phyloP scores from a whole-genome alignment of 2,329 filamentous ascomycete species.

The Gliomastix tumulicola region DNA sequence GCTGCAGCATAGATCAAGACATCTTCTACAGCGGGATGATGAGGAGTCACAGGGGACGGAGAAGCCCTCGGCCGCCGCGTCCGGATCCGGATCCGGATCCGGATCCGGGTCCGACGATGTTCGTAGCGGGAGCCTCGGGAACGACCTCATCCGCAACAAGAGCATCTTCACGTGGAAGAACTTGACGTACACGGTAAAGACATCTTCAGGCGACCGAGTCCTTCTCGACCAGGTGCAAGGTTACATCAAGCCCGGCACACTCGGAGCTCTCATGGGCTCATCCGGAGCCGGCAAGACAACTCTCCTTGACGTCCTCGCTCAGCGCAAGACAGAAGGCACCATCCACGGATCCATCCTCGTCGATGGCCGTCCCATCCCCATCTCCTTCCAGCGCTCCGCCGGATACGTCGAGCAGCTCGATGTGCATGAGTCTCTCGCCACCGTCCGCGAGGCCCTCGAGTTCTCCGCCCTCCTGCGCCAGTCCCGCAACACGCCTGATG shows the following conservation, averaged over 20 bases:
- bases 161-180: conserved; percentile 71
- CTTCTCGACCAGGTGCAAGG: conserved; percentile 77
- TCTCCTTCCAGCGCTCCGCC: conserved; percentile 51
- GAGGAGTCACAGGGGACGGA: conserved; percentile 35
- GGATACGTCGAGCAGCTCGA: conserved; percentile 80
- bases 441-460: conserved; percentile 69
- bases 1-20: conserved; percentile 29
- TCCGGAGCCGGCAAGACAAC: conserved; percentile 38
- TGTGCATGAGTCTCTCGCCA: conserved; percentile 65
- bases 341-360: conserved; percentile 61
- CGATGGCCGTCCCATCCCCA: conserved; percentile 48
- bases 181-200: conserved; percentile 62
- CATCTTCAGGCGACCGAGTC: conserved; percentile 51
- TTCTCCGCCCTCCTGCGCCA: conserved; percentile 72
- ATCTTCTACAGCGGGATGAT: conserved; percentile 24
- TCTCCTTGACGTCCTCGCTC: conserved; percentile 31
- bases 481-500: conserved; percentile 51
- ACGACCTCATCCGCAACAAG: conserved; percentile 50
- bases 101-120: not conserved
- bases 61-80: conserved; percentile 1
- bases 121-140: too few species aligned
- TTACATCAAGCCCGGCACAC: conserved; percentile 83
- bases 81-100: not conserved
- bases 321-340: conserved; percentile 52
- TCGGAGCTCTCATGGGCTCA: conserved; percentile 71